A percentile compares a stretch with the other conserved stretches of the same genome.
phyloP scores from a whole-genome alignment of 2,329 filamentous ascomycete genomes.

The Aspergillus fischeri region DNA sequence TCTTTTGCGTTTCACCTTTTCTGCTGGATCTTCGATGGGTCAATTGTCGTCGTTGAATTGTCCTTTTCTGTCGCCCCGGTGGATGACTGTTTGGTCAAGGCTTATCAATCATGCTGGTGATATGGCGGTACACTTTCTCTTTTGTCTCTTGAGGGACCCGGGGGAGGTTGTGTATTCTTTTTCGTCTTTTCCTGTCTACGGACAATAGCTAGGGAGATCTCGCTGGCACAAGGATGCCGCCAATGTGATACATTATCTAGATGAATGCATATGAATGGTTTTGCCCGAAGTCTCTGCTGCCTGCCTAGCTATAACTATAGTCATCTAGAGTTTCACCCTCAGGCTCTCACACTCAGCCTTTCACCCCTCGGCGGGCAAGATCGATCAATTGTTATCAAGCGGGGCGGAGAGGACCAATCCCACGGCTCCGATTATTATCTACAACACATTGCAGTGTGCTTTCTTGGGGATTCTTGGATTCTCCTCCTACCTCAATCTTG shows the following conservation, averaged over 20 bases:
- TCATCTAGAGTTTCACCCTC: too few relatives aligned
- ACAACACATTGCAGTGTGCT: neutral
- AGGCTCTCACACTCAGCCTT: too few relatives aligned
- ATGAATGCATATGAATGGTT: neutral
- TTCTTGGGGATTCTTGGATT: too few relatives aligned
- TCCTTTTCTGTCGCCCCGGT: neutral
- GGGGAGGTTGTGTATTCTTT: neutral
- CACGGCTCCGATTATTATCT: neutral
- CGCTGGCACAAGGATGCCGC: neutral
- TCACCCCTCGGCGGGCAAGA: neutral
- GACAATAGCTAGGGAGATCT: neutral
- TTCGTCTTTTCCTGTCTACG: neutral
- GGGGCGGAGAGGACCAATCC: neutral
- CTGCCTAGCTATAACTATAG: too few relatives aligned
- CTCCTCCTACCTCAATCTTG: neutral
- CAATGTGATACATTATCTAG: neutral
- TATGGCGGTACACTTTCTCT: neutral
- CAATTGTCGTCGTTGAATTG: neutral
- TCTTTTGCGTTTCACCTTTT: neutral
- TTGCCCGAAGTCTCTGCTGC: neutral
- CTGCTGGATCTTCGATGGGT: neutral
- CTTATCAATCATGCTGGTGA: neutral
- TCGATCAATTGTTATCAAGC: neutral
- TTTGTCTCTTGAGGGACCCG: neutral
- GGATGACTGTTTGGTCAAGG: neutral